A percentile compares a stretch with the other conserved stretches of the same genome.
Evolutionary conservation across 768 basidiomycete genomes (phyloP).

Genomic region (Amanita polypyramis): DNA sequence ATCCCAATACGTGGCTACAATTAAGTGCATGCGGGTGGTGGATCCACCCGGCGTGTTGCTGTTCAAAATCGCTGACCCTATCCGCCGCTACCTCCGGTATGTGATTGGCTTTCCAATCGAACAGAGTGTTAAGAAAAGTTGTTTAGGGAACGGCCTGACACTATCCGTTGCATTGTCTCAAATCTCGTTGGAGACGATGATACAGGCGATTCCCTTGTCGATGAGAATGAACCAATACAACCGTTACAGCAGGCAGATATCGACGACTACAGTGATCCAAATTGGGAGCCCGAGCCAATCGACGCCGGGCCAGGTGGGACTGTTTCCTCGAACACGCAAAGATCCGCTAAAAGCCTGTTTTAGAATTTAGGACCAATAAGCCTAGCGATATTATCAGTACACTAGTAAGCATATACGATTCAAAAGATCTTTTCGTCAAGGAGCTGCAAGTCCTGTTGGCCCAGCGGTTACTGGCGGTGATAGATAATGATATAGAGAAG

Average conservation of each 20-base stretch:
- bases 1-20: conserved; percentile 83
- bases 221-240: conserved; percentile 74
- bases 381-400: conserved; percentile 93
- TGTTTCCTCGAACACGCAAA: not conserved
- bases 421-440: conserved; percentile 91
- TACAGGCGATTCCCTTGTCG: conserved; percentile 69
- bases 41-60: conserved; percentile 91
- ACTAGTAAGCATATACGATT: conserved; percentile 95
- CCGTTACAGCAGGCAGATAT: conserved; percentile 64
- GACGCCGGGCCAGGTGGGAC: conserved; percentile 86
- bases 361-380: conserved; percentile 87
- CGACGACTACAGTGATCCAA: conserved; percentile 85
- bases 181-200: conserved; percentile 83
- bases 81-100: conserved; percentile 79
- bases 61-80: conserved; percentile 90
- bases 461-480: conserved; percentile 71
- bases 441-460: conserved; percentile 90
- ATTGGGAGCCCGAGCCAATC: conserved; percentile 94
- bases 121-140: not conserved
- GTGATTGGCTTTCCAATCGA: conserved; percentile 8
- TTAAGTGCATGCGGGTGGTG: conserved; percentile 80
- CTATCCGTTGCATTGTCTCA: conserved; percentile 88
- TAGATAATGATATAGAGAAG: conserved; percentile 68
- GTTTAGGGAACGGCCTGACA: conserved; percentile 74
- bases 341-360: not conserved